Base-by-base conservation (phyloP, 495 filamentous ascomycete species). In the Cryomyces antarcticus region DNA sequence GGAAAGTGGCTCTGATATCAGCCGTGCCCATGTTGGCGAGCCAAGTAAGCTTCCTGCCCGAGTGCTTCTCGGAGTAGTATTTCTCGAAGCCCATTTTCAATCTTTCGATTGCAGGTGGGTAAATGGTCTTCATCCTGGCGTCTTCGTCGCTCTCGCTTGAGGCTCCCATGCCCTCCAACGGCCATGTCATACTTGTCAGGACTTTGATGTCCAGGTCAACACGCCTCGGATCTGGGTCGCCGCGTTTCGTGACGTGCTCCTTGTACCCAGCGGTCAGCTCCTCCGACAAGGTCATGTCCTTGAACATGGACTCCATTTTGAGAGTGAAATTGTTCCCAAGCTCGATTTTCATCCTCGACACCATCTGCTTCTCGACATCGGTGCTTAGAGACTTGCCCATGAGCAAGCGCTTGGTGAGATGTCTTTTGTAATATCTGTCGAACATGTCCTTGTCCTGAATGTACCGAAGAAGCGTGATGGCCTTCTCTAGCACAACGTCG, bases 341-440 rank as follows among this genome's bases (percentile, higher is more conserved):
- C 57, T 94, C 87, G 49, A 86, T 69, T 64, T 93, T 94, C 82
- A 99, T 92, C 45, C 88, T 78, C 2, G 76, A 80, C 38, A 96
- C 92, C 79, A 99, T 93, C 49, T 88, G 79, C 53, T 87, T 82
- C 62, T 99, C 89, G 0, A 78, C 78, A 54, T 93, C 86, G 53
- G 80, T 80, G 52, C 82, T 92, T 44, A 85, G 72, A 0, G 85
- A 83, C 41, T 85, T 85, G 49, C 77, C 77, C 69, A 84, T 82
- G 17, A 99, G 63, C 35, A 99, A 62, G 10, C 92, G 72, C 42
- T 79, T 73, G 30, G 81, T 84, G 0, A 99, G 69, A 63, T 99
- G 89, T 56, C 93, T 96, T 65, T 96, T 95, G 64, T 96, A 96
- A 61, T 99, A 96, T 2, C 81, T 69, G 58, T 99, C 92, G 46